These are phyloP conservation scores for Sporothrix inflata DNA, from an alignment of 2,329 filamentous ascomycete species.

Conservation along the genomic window DNA sequence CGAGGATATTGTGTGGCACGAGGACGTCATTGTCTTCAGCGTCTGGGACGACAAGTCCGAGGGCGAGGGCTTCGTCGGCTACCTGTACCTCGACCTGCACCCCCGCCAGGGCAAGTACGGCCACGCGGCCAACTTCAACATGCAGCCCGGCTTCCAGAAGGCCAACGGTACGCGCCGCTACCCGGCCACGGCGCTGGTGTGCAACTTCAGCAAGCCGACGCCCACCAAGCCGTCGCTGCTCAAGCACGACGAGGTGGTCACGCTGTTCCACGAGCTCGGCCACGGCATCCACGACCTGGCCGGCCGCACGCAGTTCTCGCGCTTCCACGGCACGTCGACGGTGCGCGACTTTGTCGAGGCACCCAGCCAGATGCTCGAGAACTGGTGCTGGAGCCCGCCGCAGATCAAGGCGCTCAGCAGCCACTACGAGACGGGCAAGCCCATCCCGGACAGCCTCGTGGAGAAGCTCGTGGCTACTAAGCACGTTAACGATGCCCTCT, in stretches of 20 bases:
- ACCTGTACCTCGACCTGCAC: conserved; percentile 81
- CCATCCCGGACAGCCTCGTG: conserved; percentile 75
- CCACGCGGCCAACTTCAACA: conserved; percentile 82
- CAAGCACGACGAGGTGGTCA: conserved; percentile 82
- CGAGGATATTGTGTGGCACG: conserved; percentile 77
- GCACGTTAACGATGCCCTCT: conserved; percentile 78
- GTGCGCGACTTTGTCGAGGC: conserved; percentile 73
- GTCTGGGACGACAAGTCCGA: conserved; percentile 79
- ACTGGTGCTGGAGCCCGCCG: conserved; percentile 73
- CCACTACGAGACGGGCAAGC: conserved; percentile 71
- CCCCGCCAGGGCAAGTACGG: conserved; percentile 82
- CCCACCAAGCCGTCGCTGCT: conserved; percentile 75
- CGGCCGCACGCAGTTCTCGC: conserved; percentile 63
- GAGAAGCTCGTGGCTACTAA: conserved; percentile 75
- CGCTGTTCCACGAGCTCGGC: conserved; percentile 77
- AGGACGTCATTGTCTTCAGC: conserved; percentile 79
- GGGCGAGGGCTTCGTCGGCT: conserved; percentile 75
- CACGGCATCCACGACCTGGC: conserved; percentile 72
- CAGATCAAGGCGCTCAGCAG: conserved; percentile 69
- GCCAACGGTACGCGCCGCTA: conserved; percentile 72
- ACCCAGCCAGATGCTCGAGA: conserved; percentile 73
- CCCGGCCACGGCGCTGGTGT: conserved; percentile 78
- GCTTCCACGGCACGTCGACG: conserved; percentile 69
- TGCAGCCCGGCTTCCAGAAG: conserved; percentile 71
- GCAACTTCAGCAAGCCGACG: conserved; percentile 83